Conservation (phyloP, 2,329 filamentous ascomycete genomes). For the Tympanopsis confertula region DNA sequence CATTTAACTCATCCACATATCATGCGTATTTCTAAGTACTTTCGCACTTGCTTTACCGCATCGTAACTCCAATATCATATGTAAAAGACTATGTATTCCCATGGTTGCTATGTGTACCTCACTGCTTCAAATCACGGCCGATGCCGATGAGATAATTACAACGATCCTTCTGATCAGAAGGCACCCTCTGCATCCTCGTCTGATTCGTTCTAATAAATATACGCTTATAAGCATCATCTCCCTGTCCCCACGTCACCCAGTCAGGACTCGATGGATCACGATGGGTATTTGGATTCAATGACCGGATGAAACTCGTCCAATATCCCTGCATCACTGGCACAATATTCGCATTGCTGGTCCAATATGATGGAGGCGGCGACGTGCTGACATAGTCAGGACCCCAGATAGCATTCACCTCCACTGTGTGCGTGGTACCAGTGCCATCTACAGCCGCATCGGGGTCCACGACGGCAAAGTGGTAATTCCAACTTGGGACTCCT, state of each 20-base stretch:
- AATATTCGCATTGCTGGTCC: conserved; percentile 40
- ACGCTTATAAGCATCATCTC: conserved; percentile 14
- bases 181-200: conserved; percentile 24
- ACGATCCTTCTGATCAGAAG: neutral
- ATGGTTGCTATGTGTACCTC: too few relatives aligned
- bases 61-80: too few relatives aligned
- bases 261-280: conserved; percentile 29
- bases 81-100: too few relatives aligned
- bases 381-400: conserved; percentile 43
- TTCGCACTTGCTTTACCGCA: too few relatives aligned
- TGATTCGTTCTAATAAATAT: conserved; percentile 28
- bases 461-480: conserved; percentile 59
- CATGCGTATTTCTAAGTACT: too few relatives aligned
- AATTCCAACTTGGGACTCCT: conserved; percentile 28
- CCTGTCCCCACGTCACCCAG: conserved; percentile 34
- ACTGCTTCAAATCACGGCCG: neutral
- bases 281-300: conserved; percentile 51
- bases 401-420: conserved; percentile 57
- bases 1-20: too few relatives aligned
- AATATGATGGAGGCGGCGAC: conserved; percentile 41
- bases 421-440: conserved; percentile 53
- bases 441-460: conserved; percentile 36
- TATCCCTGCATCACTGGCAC: conserved; percentile 55
- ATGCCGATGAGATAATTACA: neutral
- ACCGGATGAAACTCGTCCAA: conserved; percentile 63